Percentiles rank a stretch among this genome's conserved stretches.
These are phyloP conservation scores for Pseudoscleropodium purum DNA, from an alignment of 225 moss, liverwort and hornwort species.

Conservation along the genomic window DNA sequence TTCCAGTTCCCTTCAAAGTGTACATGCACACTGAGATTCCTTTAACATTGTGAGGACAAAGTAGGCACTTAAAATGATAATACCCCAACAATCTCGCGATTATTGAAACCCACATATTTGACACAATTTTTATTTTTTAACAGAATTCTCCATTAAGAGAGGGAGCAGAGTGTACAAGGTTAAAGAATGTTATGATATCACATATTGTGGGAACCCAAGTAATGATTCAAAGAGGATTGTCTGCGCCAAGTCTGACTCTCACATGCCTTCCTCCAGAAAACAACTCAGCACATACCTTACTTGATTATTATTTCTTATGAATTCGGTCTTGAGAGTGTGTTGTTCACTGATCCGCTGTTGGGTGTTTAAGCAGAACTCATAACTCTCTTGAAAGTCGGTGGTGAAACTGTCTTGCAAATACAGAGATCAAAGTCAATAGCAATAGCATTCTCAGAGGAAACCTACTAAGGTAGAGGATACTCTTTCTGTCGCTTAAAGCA, in stretches of 20 bases:
- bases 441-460: neutral
- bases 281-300: conserved; percentile 21
- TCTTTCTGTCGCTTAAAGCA: neutral
- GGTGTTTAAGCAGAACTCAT: conserved; percentile 47
- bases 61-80: neutral
- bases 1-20: neutral
- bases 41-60: neutral
- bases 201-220: neutral
- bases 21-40: neutral
- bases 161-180: neutral
- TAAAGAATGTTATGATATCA: neutral
- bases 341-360: conserved; percentile 42
- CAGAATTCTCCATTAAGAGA: neutral
- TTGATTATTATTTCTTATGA: conserved; percentile 28
- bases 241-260: neutral
- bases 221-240: neutral
- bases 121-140: neutral
- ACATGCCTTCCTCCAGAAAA: neutral
- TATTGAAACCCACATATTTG: neutral
- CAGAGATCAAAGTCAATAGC: neutral
- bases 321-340: conserved; percentile 34
- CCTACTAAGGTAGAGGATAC: neutral
- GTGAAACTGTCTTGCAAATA: conserved; percentile 43
- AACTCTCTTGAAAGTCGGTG: conserved; percentile 51
- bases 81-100: neutral